Evolutionary conservation across 129 eudicot genomes (phyloP), one percentile per base, ranked within the genome.

Genomic region (Escallonia herrerae): DNA sequence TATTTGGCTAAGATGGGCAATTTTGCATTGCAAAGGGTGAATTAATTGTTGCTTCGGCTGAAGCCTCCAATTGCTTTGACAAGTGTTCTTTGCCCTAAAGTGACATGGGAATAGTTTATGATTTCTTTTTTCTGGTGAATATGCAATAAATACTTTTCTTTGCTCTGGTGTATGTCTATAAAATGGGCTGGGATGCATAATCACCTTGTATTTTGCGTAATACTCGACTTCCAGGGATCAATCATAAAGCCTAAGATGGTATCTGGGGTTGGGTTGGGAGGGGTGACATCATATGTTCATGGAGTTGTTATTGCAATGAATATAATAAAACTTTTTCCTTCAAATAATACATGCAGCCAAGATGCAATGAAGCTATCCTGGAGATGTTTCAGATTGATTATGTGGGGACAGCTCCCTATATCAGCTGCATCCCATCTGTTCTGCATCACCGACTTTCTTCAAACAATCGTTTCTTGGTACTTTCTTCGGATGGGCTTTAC

Each of bases 401-500:
- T 47, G 43, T 63, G 68, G 68, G 68, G 15, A 63, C 68, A 10
- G 43, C 68, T 8, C 68, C 68, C 41, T 63, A 63, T 63, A 22
- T 63, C 46, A 63, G 68, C 44, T 63, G 68, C 68, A 63, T 63
- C 22, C 68, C 68, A 2, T 63, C 56, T 37, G 68, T 63, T 15
- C 50, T 63, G 68, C 68, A 63, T 10, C 68, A 46, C 68, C 68
- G 46, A 11, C 68, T 63, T 10, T 47, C 68, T 7, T 63, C 68
- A 63, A 46, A 8, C 42, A 56, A 63, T 37, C 68, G 68, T 6
- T 63, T 63, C 10, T 56, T 63, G 22, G 68, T 63, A 46, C 68
- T 63, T 43, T 63, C 68, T 3, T 63, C 68, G 9, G 68, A 63
- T 47, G 68, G 68, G 56, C 68, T 63, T 37, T 63, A 63, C n/a